phyloP scores from a whole-genome alignment of 1,139 yeast genomes.

The Debaryomycetaceae sp. region DNA sequence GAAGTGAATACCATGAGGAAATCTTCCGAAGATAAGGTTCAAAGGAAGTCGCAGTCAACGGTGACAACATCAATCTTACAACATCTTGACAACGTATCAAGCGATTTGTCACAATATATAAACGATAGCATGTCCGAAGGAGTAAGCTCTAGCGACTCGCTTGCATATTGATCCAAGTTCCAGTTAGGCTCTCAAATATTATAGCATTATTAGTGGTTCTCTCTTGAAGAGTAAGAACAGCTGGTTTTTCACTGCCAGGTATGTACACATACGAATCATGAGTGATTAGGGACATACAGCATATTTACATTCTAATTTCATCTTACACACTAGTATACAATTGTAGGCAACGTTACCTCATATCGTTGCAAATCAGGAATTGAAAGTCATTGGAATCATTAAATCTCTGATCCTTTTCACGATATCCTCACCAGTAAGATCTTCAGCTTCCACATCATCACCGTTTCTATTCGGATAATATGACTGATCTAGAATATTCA shows the following conservation, averaged over 20 bases:
- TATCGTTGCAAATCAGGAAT: constrained; percentile 6
- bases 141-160: background rate
- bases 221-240: no score
- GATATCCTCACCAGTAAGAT: constrained; percentile 30
- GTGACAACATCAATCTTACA: constrained; percentile 26
- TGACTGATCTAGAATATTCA: constrained; percentile 35
- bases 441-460: constrained; percentile 15
- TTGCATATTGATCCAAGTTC: background rate
- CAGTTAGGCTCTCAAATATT: no score
- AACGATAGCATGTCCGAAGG: background rate
- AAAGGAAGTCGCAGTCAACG: constrained; percentile 24
- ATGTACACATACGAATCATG: background rate
- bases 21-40: constrained; percentile 2
- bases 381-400: constrained; percentile 36
- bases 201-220: no score
- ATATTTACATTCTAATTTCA: background rate
- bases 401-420: constrained; percentile 33
- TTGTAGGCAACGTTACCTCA: no score
- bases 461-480: constrained; percentile 23
- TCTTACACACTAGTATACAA: constrained; percentile 1
- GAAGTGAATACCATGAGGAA: background rate
- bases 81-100: constrained; percentile 28
- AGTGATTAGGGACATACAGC: background rate
- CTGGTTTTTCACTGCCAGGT: no score
- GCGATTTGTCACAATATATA: constrained; percentile 22